A percentile compares a stretch with the other conserved stretches of the same genome.
phyloP scores from a whole-genome alignment of 139 green algal species.

The Micractinium sp. region DNA sequence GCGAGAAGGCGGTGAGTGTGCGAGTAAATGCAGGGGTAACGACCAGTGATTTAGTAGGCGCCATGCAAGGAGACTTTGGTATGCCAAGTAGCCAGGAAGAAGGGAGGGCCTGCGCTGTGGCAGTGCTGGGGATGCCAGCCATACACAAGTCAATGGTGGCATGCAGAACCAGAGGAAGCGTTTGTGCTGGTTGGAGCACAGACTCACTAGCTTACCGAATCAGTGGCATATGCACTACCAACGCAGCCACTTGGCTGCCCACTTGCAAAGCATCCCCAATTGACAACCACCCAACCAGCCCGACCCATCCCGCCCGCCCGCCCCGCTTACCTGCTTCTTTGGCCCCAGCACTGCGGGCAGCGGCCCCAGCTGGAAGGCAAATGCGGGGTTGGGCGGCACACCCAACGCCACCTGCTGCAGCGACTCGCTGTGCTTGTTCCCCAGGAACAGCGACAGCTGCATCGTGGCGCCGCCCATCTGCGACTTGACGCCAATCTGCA shows the following conservation, averaged over 20 bases:
- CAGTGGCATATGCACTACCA: too few relatives aligned
- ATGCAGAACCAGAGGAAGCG: too few relatives aligned
- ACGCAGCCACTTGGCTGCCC: too few relatives aligned
- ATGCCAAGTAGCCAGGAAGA: too few relatives aligned
- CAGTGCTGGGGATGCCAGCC: neutral
- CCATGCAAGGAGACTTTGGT: too few relatives aligned
- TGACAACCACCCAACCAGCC: neutral
- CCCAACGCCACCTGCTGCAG: conserved; percentile 52
- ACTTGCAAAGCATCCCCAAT: neutral
- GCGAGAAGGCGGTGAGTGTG: neutral
- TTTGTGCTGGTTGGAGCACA: too few relatives aligned
- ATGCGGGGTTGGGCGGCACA: conserved; percentile 50
- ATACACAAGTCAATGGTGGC: too few relatives aligned
- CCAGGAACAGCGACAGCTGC: conserved; percentile 83
- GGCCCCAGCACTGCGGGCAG: conserved; percentile 58
- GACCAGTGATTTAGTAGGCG: too few relatives aligned
- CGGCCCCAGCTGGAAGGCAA: conserved; percentile 56
- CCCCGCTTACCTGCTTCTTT: conserved; percentile 56
- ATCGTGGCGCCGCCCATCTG: conserved; percentile 62
- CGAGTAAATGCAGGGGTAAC: too few relatives aligned
- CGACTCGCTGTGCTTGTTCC: conserved; percentile 83
- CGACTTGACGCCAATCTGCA: conserved; percentile 86
- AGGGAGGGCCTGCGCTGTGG: neutral
- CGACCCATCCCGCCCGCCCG: neutral
- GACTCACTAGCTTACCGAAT: too few relatives aligned